These are phyloP conservation scores for Coemansia sp. DNA, from an alignment of 192 early-diverging fungal genomes.

Conservation along the genomic window DNA sequence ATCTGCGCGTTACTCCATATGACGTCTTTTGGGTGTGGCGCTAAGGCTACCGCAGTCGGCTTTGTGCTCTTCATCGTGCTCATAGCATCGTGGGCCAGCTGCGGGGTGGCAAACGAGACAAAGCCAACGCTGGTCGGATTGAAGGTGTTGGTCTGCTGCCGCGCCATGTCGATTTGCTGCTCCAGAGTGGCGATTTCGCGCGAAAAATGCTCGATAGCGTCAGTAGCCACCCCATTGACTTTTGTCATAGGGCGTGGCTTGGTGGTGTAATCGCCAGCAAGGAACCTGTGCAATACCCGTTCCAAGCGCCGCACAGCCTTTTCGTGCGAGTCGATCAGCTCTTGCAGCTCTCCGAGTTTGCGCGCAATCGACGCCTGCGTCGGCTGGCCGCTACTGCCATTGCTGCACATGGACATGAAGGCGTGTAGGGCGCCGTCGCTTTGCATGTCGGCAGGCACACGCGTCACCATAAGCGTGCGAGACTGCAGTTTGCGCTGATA, in stretches of 20 bases:
- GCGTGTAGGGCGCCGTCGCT: conserved; percentile 57
- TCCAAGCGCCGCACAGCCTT: conserved; percentile 66
- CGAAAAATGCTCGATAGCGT: conserved; percentile 74
- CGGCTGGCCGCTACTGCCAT: conserved; percentile 31
- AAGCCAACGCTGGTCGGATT: conserved; percentile 70
- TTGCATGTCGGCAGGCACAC: conserved; percentile 62
- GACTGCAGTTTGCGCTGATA: conserved; percentile 68
- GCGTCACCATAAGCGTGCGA: conserved; percentile 68
- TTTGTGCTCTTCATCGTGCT: conserved; percentile 28
- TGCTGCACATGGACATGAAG: conserved; percentile 55
- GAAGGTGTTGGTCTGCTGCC: conserved; percentile 53
- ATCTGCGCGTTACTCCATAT: conserved; percentile 73
- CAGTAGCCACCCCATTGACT: conserved; percentile 56
- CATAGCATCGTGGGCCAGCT: conserved; percentile 49
- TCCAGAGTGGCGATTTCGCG: conserved; percentile 61
- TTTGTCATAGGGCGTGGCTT: conserved; percentile 53
- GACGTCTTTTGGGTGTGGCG: conserved; percentile 76
- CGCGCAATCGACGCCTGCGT: conserved; percentile 67
- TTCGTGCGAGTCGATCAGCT: conserved; percentile 67
- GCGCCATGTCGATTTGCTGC: conserved; percentile 57
- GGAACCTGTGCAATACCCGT: conserved; percentile 61
- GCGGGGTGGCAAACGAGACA: conserved; percentile 65
- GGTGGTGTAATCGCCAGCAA: conserved; percentile 26
- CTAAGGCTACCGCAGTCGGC: conserved; percentile 38
- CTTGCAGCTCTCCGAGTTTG: conserved; percentile 65